A percentile compares a stretch with the other conserved stretches of the same genome.
phyloP scores from a whole-genome alignment of 75 land plant species.

The Pinus taeda region DNA sequence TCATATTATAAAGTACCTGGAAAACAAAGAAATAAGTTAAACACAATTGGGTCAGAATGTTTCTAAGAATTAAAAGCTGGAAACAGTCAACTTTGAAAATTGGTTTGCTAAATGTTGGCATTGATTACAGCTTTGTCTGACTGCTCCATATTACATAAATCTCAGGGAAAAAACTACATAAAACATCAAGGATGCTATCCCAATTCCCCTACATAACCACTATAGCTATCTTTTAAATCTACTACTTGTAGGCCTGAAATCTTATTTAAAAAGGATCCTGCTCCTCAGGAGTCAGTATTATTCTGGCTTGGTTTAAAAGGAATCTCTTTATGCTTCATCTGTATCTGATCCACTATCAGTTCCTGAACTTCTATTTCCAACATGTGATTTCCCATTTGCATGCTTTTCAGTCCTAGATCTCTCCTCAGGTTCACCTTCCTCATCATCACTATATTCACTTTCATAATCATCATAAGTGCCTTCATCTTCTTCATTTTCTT shows the following conservation, averaged over 20 bases:
- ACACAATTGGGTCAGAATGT: not conserved
- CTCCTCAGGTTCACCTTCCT: constrained; percentile 16
- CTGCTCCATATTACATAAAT: not conserved
- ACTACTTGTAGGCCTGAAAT: not conserved
- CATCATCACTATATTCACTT: constrained; percentile 48
- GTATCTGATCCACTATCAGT: constrained; percentile 9
- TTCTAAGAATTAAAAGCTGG: not conserved
- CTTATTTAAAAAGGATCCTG: constrained; percentile 4
- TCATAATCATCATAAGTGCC: constrained; percentile 57
- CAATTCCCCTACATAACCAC: not conserved
- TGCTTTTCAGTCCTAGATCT: constrained; percentile 8
- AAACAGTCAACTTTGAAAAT: not conserved
- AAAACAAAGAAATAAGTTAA: not conserved
- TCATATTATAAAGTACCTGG: not conserved
- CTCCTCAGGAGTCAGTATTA: constrained; percentile 4
- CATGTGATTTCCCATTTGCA: constrained; percentile 10
- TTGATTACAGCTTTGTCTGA: not conserved
- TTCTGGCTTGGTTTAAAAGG: not conserved
- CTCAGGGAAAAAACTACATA: not conserved
- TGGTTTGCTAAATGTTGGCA: not conserved
- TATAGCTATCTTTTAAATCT: not conserved
- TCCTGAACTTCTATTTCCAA: constrained; percentile 11
- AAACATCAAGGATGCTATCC: not conserved
- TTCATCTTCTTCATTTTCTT: constrained; percentile 59
- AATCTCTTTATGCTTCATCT: constrained; percentile 4